These are phyloP conservation scores for Diaporthe destruens DNA, from an alignment of 2,329 filamentous ascomycete species.

Conservation along the genomic window DNA sequence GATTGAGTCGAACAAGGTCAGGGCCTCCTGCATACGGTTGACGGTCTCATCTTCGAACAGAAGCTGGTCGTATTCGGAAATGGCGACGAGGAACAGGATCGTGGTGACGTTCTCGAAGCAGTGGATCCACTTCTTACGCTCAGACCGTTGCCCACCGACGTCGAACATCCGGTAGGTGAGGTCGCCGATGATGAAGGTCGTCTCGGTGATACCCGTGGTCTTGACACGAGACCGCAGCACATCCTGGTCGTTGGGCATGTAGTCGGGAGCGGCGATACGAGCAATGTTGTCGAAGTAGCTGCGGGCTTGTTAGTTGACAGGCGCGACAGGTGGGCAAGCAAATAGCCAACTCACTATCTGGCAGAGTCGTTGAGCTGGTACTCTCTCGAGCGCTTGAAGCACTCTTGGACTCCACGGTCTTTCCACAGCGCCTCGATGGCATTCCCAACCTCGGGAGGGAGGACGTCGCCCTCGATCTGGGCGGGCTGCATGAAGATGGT, in stretches of 20 bases:
- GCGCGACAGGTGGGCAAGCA: not conserved
- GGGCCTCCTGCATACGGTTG: conserved; percentile 92
- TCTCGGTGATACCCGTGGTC: conserved; percentile 97
- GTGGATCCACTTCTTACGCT: conserved; percentile 99
- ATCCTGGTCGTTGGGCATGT: conserved; percentile 95
- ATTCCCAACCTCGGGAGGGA: conserved; percentile 93
- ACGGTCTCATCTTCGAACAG: conserved; percentile 97
- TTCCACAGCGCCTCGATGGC: conserved; percentile 95
- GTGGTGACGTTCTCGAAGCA: conserved; percentile 99
- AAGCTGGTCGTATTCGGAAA: conserved; percentile 96
- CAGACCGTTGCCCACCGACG: conserved; percentile 93
- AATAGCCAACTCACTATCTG: conserved; percentile 83
- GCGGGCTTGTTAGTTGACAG: conserved; percentile 50
- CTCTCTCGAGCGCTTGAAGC: conserved; percentile 94
- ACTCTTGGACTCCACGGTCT: conserved; percentile 91
- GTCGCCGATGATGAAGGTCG: conserved; percentile 94
- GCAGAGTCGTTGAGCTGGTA: conserved; percentile 98
- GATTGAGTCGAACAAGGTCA: conserved; percentile 89
- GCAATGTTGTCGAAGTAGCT: conserved; percentile 97
- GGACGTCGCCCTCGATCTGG: conserved; percentile 94
- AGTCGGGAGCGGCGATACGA: conserved; percentile 90
- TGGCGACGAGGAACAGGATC: conserved; percentile 95
- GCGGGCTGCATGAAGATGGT: conserved; percentile 99
- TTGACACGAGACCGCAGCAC: conserved; percentile 96
- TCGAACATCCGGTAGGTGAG: conserved; percentile 98